A percentile compares a stretch with the other conserved stretches of the same genome.
These are phyloP conservation scores for Mortierella sp. DNA, from an alignment of 371 early-diverging fungal genomes.

Conservation along the genomic window DNA sequence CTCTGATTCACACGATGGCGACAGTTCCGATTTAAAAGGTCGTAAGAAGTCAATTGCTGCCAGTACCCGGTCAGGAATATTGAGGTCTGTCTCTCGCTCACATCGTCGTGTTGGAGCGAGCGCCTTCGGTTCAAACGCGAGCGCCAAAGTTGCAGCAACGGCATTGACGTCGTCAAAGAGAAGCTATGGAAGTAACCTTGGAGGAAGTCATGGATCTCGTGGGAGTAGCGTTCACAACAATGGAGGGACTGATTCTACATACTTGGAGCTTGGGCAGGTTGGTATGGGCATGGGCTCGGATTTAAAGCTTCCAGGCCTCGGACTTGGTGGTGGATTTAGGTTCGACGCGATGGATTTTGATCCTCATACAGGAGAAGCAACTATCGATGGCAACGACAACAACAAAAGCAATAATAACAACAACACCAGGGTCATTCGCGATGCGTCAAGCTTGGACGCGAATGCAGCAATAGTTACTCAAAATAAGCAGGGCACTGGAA, in stretches of 20 bases:
- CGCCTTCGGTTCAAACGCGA: not conserved
- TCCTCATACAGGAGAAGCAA: not conserved
- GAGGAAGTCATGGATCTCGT: constrained; percentile 10
- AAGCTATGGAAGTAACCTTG: not conserved
- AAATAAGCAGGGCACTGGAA: not conserved
- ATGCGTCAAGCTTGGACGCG: not conserved
- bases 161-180: not conserved
- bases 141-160: not conserved
- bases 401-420: not conserved
- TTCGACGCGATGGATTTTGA: constrained; percentile 8
- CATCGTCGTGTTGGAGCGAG: constrained; percentile 28
- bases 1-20: not conserved
- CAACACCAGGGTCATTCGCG: not conserved
- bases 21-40: not conserved
- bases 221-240: constrained; percentile 8
- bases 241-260: constrained; percentile 19
- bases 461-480: not conserved
- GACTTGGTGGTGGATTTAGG: constrained; percentile 12
- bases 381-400: not conserved
- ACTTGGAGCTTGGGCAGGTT: constrained; percentile 29
- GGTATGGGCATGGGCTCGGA: constrained; percentile 26
- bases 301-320: constrained; percentile 22
- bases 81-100: constrained; percentile 26
- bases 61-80: constrained; percentile 10
- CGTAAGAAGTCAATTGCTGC: constrained; percentile 10